These are phyloP conservation scores for Albifimbria verrucaria DNA, from an alignment of 2,329 filamentous ascomycete species.

Conservation along the genomic window DNA sequence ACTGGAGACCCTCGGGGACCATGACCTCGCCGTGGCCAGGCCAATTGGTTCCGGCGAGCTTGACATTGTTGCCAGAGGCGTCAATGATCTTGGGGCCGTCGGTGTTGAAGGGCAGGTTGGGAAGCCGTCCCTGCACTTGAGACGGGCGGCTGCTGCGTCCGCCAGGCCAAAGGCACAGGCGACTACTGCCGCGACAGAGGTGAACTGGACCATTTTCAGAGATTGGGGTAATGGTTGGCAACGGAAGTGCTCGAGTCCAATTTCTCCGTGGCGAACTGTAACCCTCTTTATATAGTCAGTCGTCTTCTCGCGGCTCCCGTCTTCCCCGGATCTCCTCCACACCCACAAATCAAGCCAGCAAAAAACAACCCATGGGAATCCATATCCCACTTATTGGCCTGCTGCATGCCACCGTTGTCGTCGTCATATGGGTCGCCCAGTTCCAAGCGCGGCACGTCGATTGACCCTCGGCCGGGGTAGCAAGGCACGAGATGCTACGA, in stretches of 20 bases:
- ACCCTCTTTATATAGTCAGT: not conserved
- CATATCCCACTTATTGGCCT: not conserved
- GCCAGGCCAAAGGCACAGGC: not conserved
- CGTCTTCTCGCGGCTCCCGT: not conserved
- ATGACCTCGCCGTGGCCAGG: slow-evolving; percentile 60
- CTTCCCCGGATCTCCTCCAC: not conserved
- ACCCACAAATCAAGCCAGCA: not conserved
- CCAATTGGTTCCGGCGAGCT: slow-evolving; percentile 59
- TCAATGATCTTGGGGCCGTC: slow-evolving; percentile 41
- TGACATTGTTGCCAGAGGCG: slow-evolving; percentile 38
- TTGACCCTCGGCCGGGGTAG: not conserved
- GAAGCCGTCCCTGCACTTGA: not conserved
- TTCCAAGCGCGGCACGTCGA: too few species aligned
- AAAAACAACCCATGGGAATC: not conserved
- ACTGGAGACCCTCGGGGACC: slow-evolving; percentile 63
- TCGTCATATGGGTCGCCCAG: not conserved
- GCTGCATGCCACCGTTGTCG: not conserved
- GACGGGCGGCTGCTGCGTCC: not conserved
- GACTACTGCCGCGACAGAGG: not conserved
- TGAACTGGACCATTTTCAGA: slow-evolving; percentile 2
- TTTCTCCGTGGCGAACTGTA: too few species aligned
- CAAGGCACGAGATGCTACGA: not conserved
- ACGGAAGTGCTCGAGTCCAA: too few species aligned
- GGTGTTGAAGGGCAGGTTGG: slow-evolving; percentile 33
- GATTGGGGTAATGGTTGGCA: not conserved